phyloP scores from a whole-genome alignment of 257 asterid genomes.

The Linderniella brevidens region DNA sequence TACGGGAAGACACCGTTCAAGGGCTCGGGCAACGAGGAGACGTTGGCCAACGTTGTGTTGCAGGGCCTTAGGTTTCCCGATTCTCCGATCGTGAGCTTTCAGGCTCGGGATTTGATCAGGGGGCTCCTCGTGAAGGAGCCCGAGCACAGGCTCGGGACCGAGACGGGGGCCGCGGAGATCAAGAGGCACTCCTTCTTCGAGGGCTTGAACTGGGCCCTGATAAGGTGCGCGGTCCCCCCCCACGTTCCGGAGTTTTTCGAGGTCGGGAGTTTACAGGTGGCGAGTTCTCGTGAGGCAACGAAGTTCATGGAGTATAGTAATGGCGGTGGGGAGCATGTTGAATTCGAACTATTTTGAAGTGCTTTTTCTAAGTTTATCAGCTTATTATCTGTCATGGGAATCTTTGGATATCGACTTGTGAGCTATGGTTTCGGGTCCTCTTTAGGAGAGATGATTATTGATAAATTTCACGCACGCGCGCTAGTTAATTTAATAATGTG shows the following conservation, averaged over 20 bases:
- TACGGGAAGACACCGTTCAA: conserved; percentile 57
- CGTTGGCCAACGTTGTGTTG: conserved; percentile 36
- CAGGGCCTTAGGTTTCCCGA: conserved; percentile 42
- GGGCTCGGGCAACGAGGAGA: conserved; percentile 49
- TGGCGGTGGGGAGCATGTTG: too few relatives aligned
- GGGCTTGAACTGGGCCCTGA: conserved; percentile 55
- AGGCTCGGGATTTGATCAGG: conserved; percentile 53
- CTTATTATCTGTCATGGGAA: too few relatives aligned
- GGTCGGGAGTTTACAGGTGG: conserved; percentile 13
- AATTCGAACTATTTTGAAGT: too few relatives aligned
- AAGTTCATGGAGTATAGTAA: too few relatives aligned
- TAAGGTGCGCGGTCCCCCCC: conserved; percentile 54
- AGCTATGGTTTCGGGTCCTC: too few relatives aligned
- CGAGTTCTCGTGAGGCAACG: too few relatives aligned
- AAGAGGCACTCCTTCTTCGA: conserved; percentile 55
- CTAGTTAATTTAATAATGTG: too few relatives aligned
- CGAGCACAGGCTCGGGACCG: conserved; percentile 37
- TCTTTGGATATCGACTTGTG: too few relatives aligned
- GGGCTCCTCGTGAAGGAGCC: conserved; percentile 49
- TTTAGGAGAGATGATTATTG: too few relatives aligned
- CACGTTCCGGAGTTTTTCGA: conserved; percentile 33
- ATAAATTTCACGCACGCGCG: too few relatives aligned
- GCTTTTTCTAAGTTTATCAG: too few relatives aligned
- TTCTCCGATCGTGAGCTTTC: conserved; percentile 48
- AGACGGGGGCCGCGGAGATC: conserved; percentile 63